A percentile compares a stretch with the other conserved stretches of the same genome.
Evolutionary conservation across 2,329 filamentous ascomycete species (phyloP).

Genomic region (Aureobasidium sp.): DNA sequence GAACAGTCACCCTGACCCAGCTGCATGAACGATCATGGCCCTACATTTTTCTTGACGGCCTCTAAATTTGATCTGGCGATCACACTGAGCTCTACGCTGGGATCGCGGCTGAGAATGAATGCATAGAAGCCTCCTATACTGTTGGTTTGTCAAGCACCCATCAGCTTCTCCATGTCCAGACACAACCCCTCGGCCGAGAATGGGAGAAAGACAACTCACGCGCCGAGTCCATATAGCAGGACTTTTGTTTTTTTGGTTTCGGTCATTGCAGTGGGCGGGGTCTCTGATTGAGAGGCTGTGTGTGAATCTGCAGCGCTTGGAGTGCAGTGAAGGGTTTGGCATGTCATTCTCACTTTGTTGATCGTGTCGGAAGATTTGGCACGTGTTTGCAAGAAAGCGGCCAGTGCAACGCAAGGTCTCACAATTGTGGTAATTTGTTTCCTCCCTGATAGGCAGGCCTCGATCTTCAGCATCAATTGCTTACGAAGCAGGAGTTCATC

Average conservation of each 20-base stretch:
- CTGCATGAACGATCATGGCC: not conserved
- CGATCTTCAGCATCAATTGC: not conserved
- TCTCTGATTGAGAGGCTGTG: not conserved
- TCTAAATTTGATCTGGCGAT: conserved; percentile 41
- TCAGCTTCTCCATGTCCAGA: not conserved
- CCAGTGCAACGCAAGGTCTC: not conserved
- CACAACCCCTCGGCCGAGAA: not conserved
- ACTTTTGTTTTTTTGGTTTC: conserved; percentile 26
- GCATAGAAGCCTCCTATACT: conserved; percentile 53
- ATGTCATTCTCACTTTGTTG: not conserved
- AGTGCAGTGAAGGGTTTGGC: not conserved
- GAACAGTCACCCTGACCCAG: not conserved
- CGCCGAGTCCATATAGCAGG: conserved; percentile 47
- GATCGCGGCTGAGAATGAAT: conserved; percentile 41
- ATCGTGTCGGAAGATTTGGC: not conserved
- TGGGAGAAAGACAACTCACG: conserved; percentile 33
- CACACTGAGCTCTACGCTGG: conserved; percentile 34
- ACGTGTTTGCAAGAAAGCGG: conserved; percentile 2
- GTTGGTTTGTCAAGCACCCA: not conserved
- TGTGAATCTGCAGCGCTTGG: not conserved
- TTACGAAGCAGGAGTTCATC: not conserved
- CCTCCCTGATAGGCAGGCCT: not conserved
- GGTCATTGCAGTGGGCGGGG: not conserved
- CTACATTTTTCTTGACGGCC: conserved; percentile 31
- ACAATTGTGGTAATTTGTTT: not conserved